Conservation (phyloP, 2,329 filamentous ascomycete genomes). For the Claviceps fusiformis region DNA sequence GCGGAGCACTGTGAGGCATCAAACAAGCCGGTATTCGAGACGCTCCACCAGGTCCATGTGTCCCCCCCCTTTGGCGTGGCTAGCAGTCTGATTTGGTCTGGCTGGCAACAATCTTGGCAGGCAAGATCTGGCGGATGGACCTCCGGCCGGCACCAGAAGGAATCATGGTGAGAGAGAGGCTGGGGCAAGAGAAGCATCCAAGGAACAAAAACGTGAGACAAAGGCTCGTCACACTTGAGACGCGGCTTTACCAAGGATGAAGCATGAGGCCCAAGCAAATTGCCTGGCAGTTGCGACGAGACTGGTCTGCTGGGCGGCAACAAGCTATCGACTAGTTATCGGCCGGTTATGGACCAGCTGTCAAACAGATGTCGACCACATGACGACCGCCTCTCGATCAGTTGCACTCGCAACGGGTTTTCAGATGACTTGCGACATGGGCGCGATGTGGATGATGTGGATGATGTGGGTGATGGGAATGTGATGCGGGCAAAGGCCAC, state of each 20-base stretch:
- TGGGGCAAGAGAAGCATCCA: not conserved
- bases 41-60: not conserved
- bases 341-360: not conserved
- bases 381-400: not conserved
- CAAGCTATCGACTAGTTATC: not conserved
- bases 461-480: too few species aligned
- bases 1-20: not conserved
- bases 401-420: not conserved
- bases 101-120: too few species aligned
- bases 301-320: not conserved
- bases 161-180: not conserved
- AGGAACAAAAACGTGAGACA: not conserved
- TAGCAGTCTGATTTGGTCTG: not conserved
- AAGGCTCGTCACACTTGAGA: not conserved
- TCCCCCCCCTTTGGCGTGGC: not conserved
- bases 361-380: not conserved
- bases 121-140: too few species aligned
- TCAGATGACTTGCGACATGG: not conserved
- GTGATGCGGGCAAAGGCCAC: too few species aligned
- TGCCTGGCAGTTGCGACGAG: not conserved
- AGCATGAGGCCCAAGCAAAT: not conserved
- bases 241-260: not conserved
- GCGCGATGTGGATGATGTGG: too few species aligned
- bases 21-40: not conserved
- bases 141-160: not conserved